Base-by-base conservation (phyloP, 768 basidiomycete genomes). In the Leccinum longicurvipes region DNA sequence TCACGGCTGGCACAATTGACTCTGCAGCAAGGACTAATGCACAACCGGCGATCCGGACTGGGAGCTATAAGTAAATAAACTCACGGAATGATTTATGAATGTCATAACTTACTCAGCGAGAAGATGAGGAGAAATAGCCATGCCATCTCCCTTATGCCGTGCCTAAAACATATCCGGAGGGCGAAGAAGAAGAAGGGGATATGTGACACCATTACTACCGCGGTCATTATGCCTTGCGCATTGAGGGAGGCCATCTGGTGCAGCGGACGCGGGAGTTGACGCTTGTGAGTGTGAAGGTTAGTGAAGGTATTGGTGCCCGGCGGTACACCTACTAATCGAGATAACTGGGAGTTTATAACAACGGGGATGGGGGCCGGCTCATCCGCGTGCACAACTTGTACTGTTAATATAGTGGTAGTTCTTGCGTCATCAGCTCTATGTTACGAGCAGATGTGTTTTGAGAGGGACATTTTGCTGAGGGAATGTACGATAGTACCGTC, bases 111-210 rank as follows among this genome's bases (percentile, higher is more conserved):
- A 85, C 86, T 69, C 45, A 79, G 57, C 15, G 84, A 77, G 58
- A 89, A 85, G 11, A 85, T 69, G 47, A 81, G 74, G 15, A 88
- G 74, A 58, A 82, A 81, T 19, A 87, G 67, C 85, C 85, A 89
- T 55, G 84, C 86, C 24, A 77, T 82, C 66, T 84, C 79, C 41
- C 78, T 75, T 53, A 80, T 68, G 60, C 86, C 82, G 74, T 87
- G 82, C 28, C 77, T 80, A 47, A 76, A 63, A 47, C 77, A 69
- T 41, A 85, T 68, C 36, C 76, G 65, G 47, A 78, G 32, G 1
- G 81, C 75, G 32, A 84, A 51, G 50, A 74, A 57, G 21, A 80
- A 67, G 61, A 86, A 67, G 19, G 85, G 87, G 28, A 78, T 63
- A 68, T 87, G 88, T 57, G 84, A 79, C 14, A 69, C 80, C 41